A percentile compares a stretch with the other conserved stretches of the same genome.
phyloP scores from a whole-genome alignment of 2,329 filamentous ascomycete species.

The Diaporthe citriasiana region DNA sequence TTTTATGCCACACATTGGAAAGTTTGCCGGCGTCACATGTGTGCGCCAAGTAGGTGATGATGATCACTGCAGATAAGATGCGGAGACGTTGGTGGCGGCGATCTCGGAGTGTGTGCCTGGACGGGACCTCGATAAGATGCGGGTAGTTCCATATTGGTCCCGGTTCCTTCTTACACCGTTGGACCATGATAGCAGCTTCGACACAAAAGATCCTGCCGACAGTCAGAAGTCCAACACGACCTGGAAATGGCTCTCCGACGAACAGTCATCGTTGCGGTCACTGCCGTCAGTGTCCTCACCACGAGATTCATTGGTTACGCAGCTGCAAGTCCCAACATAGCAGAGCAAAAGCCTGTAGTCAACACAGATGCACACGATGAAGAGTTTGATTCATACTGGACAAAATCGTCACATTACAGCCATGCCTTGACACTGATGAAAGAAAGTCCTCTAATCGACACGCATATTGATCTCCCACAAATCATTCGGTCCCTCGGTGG shows the following conservation, averaged over 20 bases:
- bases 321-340: conserved; percentile 6
- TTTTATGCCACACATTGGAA: background rate
- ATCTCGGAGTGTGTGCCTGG: conserved; percentile 9
- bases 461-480: conserved; percentile 54
- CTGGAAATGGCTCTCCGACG: background rate
- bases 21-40: background rate
- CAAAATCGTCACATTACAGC: conserved; percentile 7
- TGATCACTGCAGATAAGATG: conserved; percentile 1
- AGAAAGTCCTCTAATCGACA: conserved; percentile 51
- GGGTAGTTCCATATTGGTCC: background rate
- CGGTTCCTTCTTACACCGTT: background rate
- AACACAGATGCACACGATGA: background rate
- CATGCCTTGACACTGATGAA: conserved; percentile 31
- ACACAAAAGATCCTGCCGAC: too few species aligned
- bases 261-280: background rate
- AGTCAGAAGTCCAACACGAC: background rate
- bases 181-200: background rate
- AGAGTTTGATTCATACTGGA: conserved; percentile 29
- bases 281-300: background rate
- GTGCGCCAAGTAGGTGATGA: too few species aligned
- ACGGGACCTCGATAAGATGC: background rate
- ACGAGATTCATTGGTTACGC: background rate
- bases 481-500: conserved; percentile 38
- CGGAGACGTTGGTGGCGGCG: background rate
- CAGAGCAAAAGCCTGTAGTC: conserved; percentile 29